A percentile compares a stretch with the other conserved stretches of the same genome.
Evolutionary conservation across 1,139 yeast species (phyloP).

Genomic region (Blastobotrys persicus): DNA sequence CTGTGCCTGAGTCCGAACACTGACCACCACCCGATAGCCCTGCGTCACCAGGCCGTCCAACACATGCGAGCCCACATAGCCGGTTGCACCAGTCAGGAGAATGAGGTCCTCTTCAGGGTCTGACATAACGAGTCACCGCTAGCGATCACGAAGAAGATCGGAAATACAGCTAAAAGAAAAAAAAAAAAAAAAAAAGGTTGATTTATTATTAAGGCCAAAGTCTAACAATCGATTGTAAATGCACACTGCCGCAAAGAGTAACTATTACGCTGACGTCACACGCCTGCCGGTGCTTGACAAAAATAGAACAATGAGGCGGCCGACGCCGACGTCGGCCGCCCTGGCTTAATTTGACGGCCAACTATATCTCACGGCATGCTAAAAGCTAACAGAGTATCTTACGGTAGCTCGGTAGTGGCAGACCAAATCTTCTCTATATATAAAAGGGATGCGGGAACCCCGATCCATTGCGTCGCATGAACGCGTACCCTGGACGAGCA

Average conservation of each 20-base stretch:
- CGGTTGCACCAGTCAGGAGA: conserved; percentile 59
- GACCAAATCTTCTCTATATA: too few relatives aligned
- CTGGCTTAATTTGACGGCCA: too few relatives aligned
- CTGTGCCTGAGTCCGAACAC: conserved; percentile 52
- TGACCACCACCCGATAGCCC: conserved; percentile 55
- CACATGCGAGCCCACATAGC: conserved; percentile 57
- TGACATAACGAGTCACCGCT: neutral
- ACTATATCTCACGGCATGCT: too few relatives aligned
- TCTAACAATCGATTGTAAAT: neutral
- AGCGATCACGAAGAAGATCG: neutral
- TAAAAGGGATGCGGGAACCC: neutral
- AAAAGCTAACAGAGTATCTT: too few relatives aligned
- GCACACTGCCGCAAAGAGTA: neutral
- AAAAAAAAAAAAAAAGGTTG: neutral
- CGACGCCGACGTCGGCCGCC: too few relatives aligned
- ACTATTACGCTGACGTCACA: neutral
- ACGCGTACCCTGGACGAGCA: too few relatives aligned
- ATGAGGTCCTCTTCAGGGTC: conserved; percentile 21
- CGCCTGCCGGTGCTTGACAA: neutral
- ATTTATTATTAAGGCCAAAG: too few relatives aligned
- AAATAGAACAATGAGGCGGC: conserved; percentile 25
- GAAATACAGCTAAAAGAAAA: neutral
- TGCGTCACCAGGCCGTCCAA: conserved; percentile 36
- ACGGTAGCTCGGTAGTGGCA: too few relatives aligned
- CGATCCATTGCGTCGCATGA: neutral